phyloP scores from a whole-genome alignment of 805 yeast species.

The Sugiyamaella qingdaonensis region DNA sequence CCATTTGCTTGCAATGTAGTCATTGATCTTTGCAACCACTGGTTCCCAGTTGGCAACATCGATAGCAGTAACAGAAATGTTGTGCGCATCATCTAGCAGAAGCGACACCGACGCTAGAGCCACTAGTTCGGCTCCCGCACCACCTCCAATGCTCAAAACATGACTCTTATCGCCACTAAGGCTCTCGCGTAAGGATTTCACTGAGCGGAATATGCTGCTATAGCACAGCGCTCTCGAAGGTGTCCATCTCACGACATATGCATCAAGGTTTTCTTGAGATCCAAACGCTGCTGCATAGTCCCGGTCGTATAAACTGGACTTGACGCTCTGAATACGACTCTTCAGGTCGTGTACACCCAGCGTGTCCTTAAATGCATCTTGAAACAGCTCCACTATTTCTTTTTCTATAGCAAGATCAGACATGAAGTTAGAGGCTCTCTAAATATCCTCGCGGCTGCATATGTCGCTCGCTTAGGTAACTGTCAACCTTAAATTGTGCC shows the following conservation, averaged over 20 bases:
- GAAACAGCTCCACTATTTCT: conserved; percentile 28
- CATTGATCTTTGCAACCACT: conserved; percentile 45
- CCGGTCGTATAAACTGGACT: conserved; percentile 63
- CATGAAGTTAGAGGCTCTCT: neutral
- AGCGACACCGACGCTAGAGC: conserved; percentile 57
- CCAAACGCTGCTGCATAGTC: conserved; percentile 70
- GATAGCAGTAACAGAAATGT: conserved; percentile 49
- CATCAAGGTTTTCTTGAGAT: conserved; percentile 57
- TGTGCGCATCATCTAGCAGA: conserved; percentile 11
- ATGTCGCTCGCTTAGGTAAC: no score
- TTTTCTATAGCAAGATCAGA: conserved; percentile 8
- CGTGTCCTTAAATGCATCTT: conserved; percentile 24
- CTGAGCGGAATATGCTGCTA: conserved; percentile 56
- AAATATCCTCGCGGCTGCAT: no score
- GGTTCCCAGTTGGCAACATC: conserved; percentile 78
- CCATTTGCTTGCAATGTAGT: conserved; percentile 51
- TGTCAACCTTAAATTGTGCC: no score
- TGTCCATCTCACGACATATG: conserved; percentile 82
- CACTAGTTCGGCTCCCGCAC: conserved; percentile 80
- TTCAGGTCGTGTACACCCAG: conserved; percentile 28
- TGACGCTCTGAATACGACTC: conserved; percentile 59
- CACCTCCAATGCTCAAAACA: conserved; percentile 76
- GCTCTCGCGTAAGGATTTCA: conserved; percentile 32
- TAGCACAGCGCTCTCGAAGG: conserved; percentile 78
- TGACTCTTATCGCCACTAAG: conserved; percentile 36